Evolutionary conservation across 768 basidiomycete genomes (phyloP).

Genomic region (Suillus alpinus): DNA sequence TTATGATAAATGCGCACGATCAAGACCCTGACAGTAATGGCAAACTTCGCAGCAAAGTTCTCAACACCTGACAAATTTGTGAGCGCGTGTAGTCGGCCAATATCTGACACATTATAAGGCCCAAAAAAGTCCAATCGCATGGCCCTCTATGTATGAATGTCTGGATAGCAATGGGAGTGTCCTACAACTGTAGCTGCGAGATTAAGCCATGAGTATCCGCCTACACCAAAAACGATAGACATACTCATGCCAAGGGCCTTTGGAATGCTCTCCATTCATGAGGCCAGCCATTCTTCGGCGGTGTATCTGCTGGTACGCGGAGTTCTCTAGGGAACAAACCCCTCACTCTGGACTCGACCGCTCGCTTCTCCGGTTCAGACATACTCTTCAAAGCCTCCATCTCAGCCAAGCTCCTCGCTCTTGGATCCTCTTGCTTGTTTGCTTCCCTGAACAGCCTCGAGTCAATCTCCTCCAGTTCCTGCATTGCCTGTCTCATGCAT

Average conservation of each 20-base stretch:
- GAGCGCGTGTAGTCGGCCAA: neutral
- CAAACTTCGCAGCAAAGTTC: neutral
- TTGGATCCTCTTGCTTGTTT: constrained; percentile 73
- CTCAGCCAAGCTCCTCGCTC: constrained; percentile 56
- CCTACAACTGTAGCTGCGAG: neutral
- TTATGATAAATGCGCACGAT: neutral
- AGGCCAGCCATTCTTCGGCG: constrained; percentile 78
- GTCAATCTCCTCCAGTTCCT: constrained; percentile 56
- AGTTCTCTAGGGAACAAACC: constrained; percentile 88
- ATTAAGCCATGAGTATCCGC: neutral
- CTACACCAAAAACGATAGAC: neutral
- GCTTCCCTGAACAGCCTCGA: constrained; percentile 65
- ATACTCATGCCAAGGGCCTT: constrained; percentile 35
- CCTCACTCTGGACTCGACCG: constrained; percentile 72
- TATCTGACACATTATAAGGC: neutral
- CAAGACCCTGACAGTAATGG: neutral
- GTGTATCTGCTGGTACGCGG: constrained; percentile 82
- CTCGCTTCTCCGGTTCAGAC: constrained; percentile 64
- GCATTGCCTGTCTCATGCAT: constrained; percentile 83
- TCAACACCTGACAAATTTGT: neutral
- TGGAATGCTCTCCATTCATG: constrained; percentile 79
- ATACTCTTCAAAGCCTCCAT: constrained; percentile 56
- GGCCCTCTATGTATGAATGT: neutral
- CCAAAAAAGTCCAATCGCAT: neutral
- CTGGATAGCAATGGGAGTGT: neutral